Base-by-base conservation (phyloP, 225 moss, liverwort and hornwort species). In the Lunularia cruciata region DNA sequence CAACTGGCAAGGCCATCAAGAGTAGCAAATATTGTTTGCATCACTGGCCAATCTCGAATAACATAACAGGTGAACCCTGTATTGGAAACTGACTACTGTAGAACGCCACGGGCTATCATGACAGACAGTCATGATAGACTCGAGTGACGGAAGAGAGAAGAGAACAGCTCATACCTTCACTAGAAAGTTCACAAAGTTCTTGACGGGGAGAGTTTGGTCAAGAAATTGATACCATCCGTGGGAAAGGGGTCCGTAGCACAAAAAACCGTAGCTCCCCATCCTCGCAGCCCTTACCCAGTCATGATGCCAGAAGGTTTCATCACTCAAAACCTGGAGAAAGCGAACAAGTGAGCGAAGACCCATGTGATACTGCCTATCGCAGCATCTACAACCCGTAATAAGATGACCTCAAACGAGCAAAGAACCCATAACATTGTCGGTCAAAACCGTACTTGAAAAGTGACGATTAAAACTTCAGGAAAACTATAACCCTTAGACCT, bases 251-350 rank as follows among this genome's bases (percentile, higher is more conserved):
- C 93, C 93, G 46, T 98, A 93, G 11, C 93, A 77, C 0, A 91
- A 60, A 75, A 98, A 91, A 10, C 93, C 93, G 38, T 98, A 98
- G 73, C 90, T 85, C 36, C 79, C 87, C 98, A 98, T 98, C 56
- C 98, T 86, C 43, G 84, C 67, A 3, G 98, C 77, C 73, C 93
- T 82, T 63, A 75, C 76, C 91, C 88, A 91, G 75, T 98, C 98
- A 64, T 93, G 89, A 71, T 81, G 68, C 88, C 91, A 83, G 0
- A 84, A 77, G 48, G 28, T 82, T 60, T 77, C 79, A 55, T 86
- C 86, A 18, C 64, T 78, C 63, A 84, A 35, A 67, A 78, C 79
- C 91, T 91, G 88, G 79, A 40, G 42, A 18, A 16, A 18, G 31
- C 3, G 9, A 32, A 8, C 4, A 32, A 0, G 15, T 28, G 30